Conservation (phyloP, 176 grass and related monocot species). For the Tuctoria greenei region DNA sequence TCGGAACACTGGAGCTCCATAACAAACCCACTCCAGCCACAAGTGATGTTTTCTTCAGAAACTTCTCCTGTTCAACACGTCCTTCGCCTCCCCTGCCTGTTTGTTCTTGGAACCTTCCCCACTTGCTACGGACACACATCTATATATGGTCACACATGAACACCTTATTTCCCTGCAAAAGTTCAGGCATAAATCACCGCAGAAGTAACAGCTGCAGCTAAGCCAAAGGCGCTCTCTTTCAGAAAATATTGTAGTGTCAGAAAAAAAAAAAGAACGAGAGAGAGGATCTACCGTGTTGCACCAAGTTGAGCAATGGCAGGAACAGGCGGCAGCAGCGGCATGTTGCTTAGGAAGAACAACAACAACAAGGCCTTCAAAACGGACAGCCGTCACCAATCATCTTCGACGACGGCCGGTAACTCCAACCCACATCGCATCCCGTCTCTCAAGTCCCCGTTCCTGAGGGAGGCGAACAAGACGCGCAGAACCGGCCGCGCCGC, state of each 20-base stretch:
- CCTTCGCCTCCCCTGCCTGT: neutral
- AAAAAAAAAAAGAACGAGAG: neutral
- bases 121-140: neutral
- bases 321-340: slow-evolving; percentile 11
- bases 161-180: neutral
- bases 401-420: neutral
- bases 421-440: slow-evolving; percentile 15
- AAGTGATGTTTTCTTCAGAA: neutral
- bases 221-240: neutral
- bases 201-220: neutral
- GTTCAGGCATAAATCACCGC: neutral
- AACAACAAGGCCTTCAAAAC: slow-evolving; percentile 9
- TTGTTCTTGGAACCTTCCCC: slow-evolving; percentile 29
- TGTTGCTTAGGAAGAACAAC: slow-evolving; percentile 14
- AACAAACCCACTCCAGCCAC: slow-evolving; percentile 22
- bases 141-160: slow-evolving; percentile 20
- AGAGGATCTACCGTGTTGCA: neutral
- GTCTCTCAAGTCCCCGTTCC: slow-evolving; percentile 42
- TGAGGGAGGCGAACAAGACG: neutral
- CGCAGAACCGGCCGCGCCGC: neutral
- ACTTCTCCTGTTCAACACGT: slow-evolving; percentile 1
- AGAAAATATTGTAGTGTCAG: neutral
- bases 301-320: slow-evolving; percentile 40
- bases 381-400: neutral
- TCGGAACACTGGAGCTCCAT: neutral